Evolutionary conservation across 78 protist species (phyloP).

Genomic region (Protostelium mycophagum): DNA sequence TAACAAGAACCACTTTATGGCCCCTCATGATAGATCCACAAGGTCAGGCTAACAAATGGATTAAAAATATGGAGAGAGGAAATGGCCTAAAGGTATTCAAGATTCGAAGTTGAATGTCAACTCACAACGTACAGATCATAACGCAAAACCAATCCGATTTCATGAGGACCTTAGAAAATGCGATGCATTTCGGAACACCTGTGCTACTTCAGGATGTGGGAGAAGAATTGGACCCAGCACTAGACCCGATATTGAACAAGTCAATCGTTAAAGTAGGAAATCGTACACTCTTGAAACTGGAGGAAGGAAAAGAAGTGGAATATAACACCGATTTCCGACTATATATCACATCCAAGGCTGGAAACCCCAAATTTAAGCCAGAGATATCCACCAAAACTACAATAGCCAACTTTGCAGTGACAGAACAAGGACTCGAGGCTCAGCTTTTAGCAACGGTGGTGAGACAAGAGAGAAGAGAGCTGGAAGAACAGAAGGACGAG

Average conservation of each 20-base stretch:
- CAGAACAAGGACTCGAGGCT: conserved; percentile 75
- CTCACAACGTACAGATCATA: conserved; percentile 32
- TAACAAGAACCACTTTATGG: conserved; percentile 69
- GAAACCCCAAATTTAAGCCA: conserved; percentile 86
- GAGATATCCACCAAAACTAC: conserved; percentile 75
- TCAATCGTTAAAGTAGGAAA: conserved; percentile 49
- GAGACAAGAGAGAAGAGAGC: conserved; percentile 68
- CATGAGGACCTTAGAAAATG: conserved; percentile 44
- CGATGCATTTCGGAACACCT: conserved; percentile 79
- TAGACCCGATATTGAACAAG: conserved; percentile 81
- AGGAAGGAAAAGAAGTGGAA: conserved; percentile 65
- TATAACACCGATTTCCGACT: conserved; percentile 73
- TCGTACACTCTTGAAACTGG: conserved; percentile 58
- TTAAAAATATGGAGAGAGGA: conserved; percentile 45
- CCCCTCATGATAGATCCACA: conserved; percentile 87
- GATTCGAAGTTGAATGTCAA: conserved; percentile 25
- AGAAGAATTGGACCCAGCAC: conserved; percentile 76
- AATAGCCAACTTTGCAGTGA: conserved; percentile 76
- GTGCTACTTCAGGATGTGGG: conserved; percentile 83
- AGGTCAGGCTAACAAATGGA: conserved; percentile 85
- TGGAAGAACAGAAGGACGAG: conserved; percentile 68
- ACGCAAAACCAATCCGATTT: conserved; percentile 63
- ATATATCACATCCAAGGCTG: conserved; percentile 82
- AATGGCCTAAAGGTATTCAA: conserved; percentile 71
- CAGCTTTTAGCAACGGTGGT: conserved; percentile 81